Evolutionary conservation across 2,329 filamentous ascomycete genomes (phyloP), one percentile per base, ranked within the genome.

Genomic region (Cladophialophora psammophila): DNA sequence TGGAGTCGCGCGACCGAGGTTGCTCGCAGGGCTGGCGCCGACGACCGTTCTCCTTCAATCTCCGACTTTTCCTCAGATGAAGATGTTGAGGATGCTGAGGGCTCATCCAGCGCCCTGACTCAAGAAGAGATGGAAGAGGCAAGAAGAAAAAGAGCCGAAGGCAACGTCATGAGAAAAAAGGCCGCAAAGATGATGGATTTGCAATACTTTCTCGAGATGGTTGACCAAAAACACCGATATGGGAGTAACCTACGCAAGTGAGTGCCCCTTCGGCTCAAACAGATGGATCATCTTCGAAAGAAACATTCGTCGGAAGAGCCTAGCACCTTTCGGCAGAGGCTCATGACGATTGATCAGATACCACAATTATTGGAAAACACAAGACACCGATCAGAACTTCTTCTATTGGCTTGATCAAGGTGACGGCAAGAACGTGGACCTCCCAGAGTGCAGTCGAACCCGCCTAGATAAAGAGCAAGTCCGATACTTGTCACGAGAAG

Each of bases 331-430:
- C 20, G 9, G 9, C 18, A 26, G 4, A 5, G 9, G 18, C 45
- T 50, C 5, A 50, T 20, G 4, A 20, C 26, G 18, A 1, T 12
- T 15, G 7, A 6, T n/a, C 13, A 50, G 45, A 36, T 97, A 97
- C 73, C 94, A 97, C 74, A 87, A 88, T 66, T 88, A 91, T 71
- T 97, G 94, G 94, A 93, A 93, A 77, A 87, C 86, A 67, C 83
- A 87, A 1, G 83, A 91, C 34, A 94, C 92, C 0, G 86, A 88
- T 4, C 90, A 97, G 76, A 96, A 95, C 75, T 97, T 94, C 84
- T 97, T 97, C 77, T 94, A 93, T 79, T 97, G 94, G 93, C 83
- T 97, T 1, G 94, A 97, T 76, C 84, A 91, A 66, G 94, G 94
- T 5, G 89, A 90, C 57, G 94, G 94, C 0, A 88, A 83, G 72